Base-by-base conservation (phyloP, 164 flowering plant genomes). In the Tetrastigma voinierianum region DNA sequence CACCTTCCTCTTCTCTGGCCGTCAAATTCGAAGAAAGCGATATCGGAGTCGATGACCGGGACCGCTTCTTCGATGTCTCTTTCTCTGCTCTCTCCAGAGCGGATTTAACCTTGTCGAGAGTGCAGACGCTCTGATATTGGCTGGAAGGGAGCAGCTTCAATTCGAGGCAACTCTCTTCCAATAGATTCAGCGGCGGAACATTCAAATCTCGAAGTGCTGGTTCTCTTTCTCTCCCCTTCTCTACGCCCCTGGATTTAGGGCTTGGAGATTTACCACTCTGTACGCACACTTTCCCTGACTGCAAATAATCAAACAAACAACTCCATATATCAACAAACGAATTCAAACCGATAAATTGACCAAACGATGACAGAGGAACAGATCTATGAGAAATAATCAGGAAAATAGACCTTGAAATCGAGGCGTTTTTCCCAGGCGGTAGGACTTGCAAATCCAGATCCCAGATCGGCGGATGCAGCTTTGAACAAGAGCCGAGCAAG, bases 201-300 rank as follows among this genome's bases (percentile, higher is more conserved):
- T 92, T 86, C 45, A 83, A 74, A 67, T 84, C 90, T 58, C 86
- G 84, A 4, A 77, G 60, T 63, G 68, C 76, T 9, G 83, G 64
- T 32, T 32, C 40, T 49, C 19, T n/a, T n/a, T n/a, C n/a, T 24
- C 32, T 24, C 32, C 32, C 32, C 32, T 24, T 24, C 32, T 24
- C 32, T 32, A 3, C 40, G 6, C 40, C 6, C 40, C 40, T 3
- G 40, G 40, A 32, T 32, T 32, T 32, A 32, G 58, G 10, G 48
- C 13, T 67, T 10, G 63, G 16, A 14, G 59, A 51, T 11, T 20
- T 52, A 65, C 71, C 40, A 52, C 52, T 59, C 46, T 51, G 58
- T 2, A 20, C 12, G 25, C 40, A 48, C 2, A 51, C 70, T n/a
- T 49, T 60, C 20, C n/a, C 64, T 24, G 65, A 48, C 70, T 67